A percentile compares a stretch with the other conserved stretches of the same genome.
These are phyloP conservation scores for Curvularia verruculosa DNA, from an alignment of 2,329 filamentous ascomycete species.

Conservation along the genomic window DNA sequence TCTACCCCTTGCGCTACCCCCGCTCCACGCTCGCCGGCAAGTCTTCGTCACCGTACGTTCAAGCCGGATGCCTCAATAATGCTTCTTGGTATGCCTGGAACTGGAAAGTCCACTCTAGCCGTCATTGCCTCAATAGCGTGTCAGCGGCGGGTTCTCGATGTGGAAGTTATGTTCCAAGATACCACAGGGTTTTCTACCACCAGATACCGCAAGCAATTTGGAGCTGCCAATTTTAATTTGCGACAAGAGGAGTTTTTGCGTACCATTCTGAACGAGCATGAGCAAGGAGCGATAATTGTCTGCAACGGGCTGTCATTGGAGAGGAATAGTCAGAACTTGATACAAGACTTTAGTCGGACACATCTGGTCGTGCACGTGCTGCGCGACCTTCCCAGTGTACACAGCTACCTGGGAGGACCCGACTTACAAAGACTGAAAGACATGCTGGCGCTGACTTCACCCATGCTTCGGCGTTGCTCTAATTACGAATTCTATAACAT, in stretches of 20 bases:
- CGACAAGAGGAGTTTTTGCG: conserved; percentile 68
- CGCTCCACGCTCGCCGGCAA: conserved; percentile 21
- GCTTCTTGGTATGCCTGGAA: conserved; percentile 73
- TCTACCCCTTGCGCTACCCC: conserved; percentile 41
- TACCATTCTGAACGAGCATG: conserved; percentile 64
- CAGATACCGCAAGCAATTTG: conserved; percentile 68
- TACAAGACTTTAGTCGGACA: conserved; percentile 66
- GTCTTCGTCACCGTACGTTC: conserved; percentile 53
- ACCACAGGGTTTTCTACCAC: conserved; percentile 66
- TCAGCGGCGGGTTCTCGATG: conserved; percentile 70
- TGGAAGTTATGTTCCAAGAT: conserved; percentile 71
- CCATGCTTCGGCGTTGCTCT: conserved; percentile 68
- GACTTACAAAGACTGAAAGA: conserved; percentile 63
- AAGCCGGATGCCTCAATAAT: conserved; percentile 71
- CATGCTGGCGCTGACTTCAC: conserved; percentile 63
- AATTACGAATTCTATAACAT: conserved; percentile 81
- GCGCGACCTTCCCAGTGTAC: conserved; percentile 69
- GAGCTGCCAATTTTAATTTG: conserved; percentile 66
- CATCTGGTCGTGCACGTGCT: conserved; percentile 75
- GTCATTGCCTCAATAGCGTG: conserved; percentile 76
- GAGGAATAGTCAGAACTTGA: conserved; percentile 63
- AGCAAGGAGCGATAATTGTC: conserved; percentile 69
- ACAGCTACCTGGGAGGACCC: conserved; percentile 62
- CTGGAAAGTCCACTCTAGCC: conserved; percentile 76
- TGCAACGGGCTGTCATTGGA: conserved; percentile 74